Evolutionary conservation across 495 filamentous ascomycete species (phyloP), one percentile per base, ranked within the genome.

Genomic region (Aspergillus conjunctus): DNA sequence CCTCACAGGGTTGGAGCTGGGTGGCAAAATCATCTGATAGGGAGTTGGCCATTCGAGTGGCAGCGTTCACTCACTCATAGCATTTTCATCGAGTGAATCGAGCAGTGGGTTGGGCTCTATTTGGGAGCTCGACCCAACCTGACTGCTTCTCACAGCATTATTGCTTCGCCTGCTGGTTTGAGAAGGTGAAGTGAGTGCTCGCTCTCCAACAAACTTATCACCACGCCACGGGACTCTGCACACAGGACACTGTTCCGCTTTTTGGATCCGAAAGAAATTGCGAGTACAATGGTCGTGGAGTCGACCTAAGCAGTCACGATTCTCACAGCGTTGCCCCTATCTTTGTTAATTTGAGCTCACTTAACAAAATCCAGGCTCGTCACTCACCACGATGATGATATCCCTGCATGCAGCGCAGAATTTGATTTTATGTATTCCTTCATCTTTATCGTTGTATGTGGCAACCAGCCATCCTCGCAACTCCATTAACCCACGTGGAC

Each of bases 341-440:
- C 26, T 26, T 26, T 26, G 26, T 26, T 26, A 26, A 26, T 26
- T 5, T 5, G 26, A 5, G 26, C 5, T 26, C 26, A 5, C 26
- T 26, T 26, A 26, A 53, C 53, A 41, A 45, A 49, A 53, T 0
- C 33, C 7, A 54, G 37, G 37, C 15, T n/a, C 37, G 37, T 41
- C 37, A 80, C 83, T 70, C 66, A 85, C 85, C 61, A 90, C 76
- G 8, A 92, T 98, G 58, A 97, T 83, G 57, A 98, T 89, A 71
- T 97, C 92, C 73, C 85, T 90, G 71, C 94, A 98, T 2, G 89
- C 91, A 70, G 87, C 82, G 74, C 94, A 98, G 59, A 87, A 84
- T 83, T 94, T 96, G 70, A 98, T 89, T 60, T 82, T 83, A 64
- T 89, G 62, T 12, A 67, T 61, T 17, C 62, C 71, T 1, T 80